These are phyloP conservation scores for Rhazya stricta DNA, from an alignment of 257 asterid genomes.

Conservation along the genomic window DNA sequence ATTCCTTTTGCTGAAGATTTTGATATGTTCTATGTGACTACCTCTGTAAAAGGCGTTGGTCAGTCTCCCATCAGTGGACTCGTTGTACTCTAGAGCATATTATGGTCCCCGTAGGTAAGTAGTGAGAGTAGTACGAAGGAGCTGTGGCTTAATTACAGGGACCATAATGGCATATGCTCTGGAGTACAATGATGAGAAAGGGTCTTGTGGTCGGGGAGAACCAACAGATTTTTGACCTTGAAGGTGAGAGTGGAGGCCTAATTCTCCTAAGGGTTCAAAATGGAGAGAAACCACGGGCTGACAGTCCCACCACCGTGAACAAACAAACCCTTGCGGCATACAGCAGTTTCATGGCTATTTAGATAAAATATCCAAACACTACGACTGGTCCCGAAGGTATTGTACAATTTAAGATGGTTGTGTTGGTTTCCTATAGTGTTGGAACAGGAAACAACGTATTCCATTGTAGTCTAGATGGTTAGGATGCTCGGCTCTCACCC, in stretches of 20 bases:
- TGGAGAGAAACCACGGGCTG: slow-evolving; percentile 63
- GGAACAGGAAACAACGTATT: neutral
- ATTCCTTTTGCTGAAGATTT: slow-evolving; percentile 90
- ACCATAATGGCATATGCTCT: slow-evolving; percentile 91
- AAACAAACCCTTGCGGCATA: too few species aligned
- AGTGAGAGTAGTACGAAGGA: slow-evolving; percentile 90
- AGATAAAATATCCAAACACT: too few species aligned
- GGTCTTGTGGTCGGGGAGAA: slow-evolving; percentile 95
- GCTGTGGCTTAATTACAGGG: slow-evolving; percentile 92
- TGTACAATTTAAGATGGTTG: too few species aligned
- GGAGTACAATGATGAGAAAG: slow-evolving; percentile 94
- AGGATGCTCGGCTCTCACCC: slow-evolving; percentile 99
- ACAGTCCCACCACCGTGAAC: too few species aligned
- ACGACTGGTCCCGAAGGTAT: too few species aligned
- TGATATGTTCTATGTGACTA: slow-evolving; percentile 59
- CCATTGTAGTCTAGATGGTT: slow-evolving; percentile 98
- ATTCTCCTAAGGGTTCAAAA: slow-evolving; percentile 60
- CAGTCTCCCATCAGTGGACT: slow-evolving; percentile 78
- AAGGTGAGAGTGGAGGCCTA: slow-evolving; percentile 99
- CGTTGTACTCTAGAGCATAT: too few species aligned
- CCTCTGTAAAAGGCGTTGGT: slow-evolving; percentile 80
- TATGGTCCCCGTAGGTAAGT: slow-evolving; percentile 88
- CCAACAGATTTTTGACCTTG: slow-evolving; percentile 92
- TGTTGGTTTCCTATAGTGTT: too few species aligned
- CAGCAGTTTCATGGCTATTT: too few species aligned